Evolutionary conservation across 768 basidiomycete species (phyloP), one percentile per base, ranked within the genome.

Genomic region (Candolleomyces efflorescens): DNA sequence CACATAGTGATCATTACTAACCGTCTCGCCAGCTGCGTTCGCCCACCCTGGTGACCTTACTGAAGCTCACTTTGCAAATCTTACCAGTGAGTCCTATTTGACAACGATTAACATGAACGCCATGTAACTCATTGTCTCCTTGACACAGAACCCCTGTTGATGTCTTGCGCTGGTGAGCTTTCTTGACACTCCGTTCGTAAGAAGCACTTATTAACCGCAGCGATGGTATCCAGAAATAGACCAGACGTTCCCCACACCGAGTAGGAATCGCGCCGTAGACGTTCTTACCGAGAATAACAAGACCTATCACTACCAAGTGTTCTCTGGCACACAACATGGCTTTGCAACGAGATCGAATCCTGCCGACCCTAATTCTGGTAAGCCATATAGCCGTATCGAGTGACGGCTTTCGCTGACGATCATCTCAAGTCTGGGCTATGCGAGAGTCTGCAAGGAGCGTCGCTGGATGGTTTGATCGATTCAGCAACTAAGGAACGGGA

Each of bases 191-290:
- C 1, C 32, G 3, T 39, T 36, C 10, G 15, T n/a, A 53, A 9
- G 9, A 32, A 20, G 2, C 13, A 0, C 12, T 44, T 32, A 17
- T 24, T 18, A 2, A 20, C 6, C n/a, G n/a, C n/a, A n/a, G n/a
- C n/a, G n/a, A n/a, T n/a, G n/a, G n/a, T n/a, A n/a, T 38, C 4
- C 64, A 82, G 85, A 86, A 68, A 72, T 61, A 15, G 85, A 87
- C 65, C 60, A 62, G 1, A 77, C 82, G 0, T 86, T 87, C 74
- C 75, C 82, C 0, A 22, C 72, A 0, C 72, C 75, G 18, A 74
- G 76, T 0, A 82, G 84, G 27, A 79, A 78, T 26, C 72, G 76
- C 2, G 80, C 80, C 0, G 84, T 85, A 58, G 82, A 84, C 47
- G 78, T 84, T 9, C 67, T 87, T 13, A 71, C 77, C 4, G 78